Base-by-base conservation (phyloP, 371 early-diverging fungal genomes). In the Mucor mucedo region DNA sequence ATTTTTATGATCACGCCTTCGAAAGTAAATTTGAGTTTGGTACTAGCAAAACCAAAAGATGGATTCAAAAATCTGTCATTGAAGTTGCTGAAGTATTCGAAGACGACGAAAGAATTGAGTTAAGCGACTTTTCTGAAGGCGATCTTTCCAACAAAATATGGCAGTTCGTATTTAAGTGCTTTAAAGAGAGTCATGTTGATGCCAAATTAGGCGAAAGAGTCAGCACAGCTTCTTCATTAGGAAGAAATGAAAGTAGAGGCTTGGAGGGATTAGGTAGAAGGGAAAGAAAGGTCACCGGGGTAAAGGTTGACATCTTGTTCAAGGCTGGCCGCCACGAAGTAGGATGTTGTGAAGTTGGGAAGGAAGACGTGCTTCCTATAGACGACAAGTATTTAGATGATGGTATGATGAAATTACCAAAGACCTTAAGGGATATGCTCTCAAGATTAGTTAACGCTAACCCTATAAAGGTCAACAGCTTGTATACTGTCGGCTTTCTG, bases 311-410 rank as follows among this genome's bases (percentile, higher is more conserved):
- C 21, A 60, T 55, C 9, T 27, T 66, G 14, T 60, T 55, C n/a
- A 60, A 44, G 14, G 3, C 13, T 7, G 39, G 42, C 5, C 10
- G 42, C 5, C 4, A 33, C 6, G 66, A 66, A 30, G 27, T 60
- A 5, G 66, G 66, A 0, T 55, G 29, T 13, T 66, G 60, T 44
- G 52, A 66, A 60, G 52, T 60, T 8, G 55, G 60, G 0, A 59
- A 59, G 38, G 13, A 60, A 21, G 35, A 33, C 4, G 33, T 65
- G 28, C 40, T 48, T 1, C 13, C 41, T 30, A 32, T 45, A 2
- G 60, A 65, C 49, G 65, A 60, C 35, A 60, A 65, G 49, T 65
- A 65, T 44, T 14, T 65, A 3, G 35, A 65, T 10, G 55, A 60
- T 30, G 60, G 65, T 0, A 33, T 49, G 7, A 48, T 55, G 7